A percentile compares a stretch with the other conserved stretches of the same genome.
phyloP scores from a whole-genome alignment of 495 filamentous ascomycete species.

The Sordaria brevicollis region DNA sequence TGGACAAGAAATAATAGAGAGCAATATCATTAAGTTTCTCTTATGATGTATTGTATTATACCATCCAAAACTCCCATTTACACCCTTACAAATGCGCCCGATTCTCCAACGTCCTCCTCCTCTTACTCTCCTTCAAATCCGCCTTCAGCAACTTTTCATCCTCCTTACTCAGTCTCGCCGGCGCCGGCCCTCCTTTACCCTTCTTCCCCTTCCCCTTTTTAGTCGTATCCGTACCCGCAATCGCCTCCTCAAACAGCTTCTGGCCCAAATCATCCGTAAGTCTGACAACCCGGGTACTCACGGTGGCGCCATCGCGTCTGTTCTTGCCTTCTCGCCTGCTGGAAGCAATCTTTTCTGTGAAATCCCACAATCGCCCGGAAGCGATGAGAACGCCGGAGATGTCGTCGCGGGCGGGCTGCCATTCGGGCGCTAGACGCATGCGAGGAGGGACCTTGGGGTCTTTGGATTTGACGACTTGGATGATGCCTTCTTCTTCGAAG shows the following conservation, averaged over 20 bases:
- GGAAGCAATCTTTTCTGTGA: constrained; percentile 75
- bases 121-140: constrained; percentile 28
- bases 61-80: neutral
- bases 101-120: constrained; percentile 30
- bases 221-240: neutral
- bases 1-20: no score
- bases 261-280: constrained; percentile 53
- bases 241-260: constrained; percentile 37
- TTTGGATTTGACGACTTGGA: constrained; percentile 57
- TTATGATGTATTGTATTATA: neutral
- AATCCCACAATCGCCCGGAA: constrained; percentile 74
- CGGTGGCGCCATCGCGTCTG: constrained; percentile 79
- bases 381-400: constrained; percentile 50
- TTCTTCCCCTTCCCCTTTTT: constrained; percentile 11
- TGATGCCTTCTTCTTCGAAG: constrained; percentile 85
- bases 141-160: constrained; percentile 27
- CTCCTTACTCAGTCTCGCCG: constrained; percentile 28
- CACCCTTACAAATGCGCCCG: constrained; percentile 35
- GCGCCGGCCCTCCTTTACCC: constrained; percentile 19
- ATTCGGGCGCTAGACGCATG: constrained; percentile 62
- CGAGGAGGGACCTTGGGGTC: constrained; percentile 45
- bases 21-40: no score
- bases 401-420: constrained; percentile 60
- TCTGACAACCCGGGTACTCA: constrained; percentile 68
- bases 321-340: constrained; percentile 90